Evolutionary conservation across 805 yeast species (phyloP), one percentile per base, ranked within the genome.

Genomic region (Aciculoconidium aculeatum): DNA sequence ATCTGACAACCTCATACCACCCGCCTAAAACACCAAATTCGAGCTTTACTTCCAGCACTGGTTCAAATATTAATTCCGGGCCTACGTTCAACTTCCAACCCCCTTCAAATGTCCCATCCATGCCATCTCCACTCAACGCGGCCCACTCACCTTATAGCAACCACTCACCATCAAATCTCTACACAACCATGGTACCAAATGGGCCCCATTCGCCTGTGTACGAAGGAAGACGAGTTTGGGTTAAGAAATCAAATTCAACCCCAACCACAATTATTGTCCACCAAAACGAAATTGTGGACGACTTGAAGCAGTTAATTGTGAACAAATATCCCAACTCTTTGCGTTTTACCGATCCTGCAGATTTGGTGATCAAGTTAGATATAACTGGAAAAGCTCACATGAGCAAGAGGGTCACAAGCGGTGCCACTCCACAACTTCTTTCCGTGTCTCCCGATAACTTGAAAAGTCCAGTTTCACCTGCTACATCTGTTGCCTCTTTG

Each of bases 201-300:
- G n/a, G n/a, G n/a, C n/a, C n/a, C n/a, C n/a, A n/a, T n/a, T n/a
- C n/a, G n/a, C n/a, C n/a, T 18, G 21, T 8, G 21, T 18, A 18
- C 21, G 8, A 18, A 18, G n/a, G 30, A 4, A 15, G 30, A 40
- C 47, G 84, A 28, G 66, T 77, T 1, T 77, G 84, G 84, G 70
- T 77, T 5, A 66, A 54, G 31, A 53, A 67, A 22, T 57, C 61
- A 0, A 53, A 57, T 13, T 74, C 74, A 2, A 67, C 65, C 11
- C 82, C 96, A 3, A 84, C 95, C 0, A 72, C 94, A 1, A 55
- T 88, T 5, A 49, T 65, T 34, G 80, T 83, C 11, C 62, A 65
- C 11, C 74, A 74, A 17, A 48, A 53, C 12, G 90, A 83, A 47
- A 67, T 87, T 1, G 70, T 88, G 4, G 97, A 88, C 52, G 95